These are phyloP conservation scores for Tuber borchii DNA, from an alignment of 495 filamentous ascomycete species.

Conservation along the genomic window DNA sequence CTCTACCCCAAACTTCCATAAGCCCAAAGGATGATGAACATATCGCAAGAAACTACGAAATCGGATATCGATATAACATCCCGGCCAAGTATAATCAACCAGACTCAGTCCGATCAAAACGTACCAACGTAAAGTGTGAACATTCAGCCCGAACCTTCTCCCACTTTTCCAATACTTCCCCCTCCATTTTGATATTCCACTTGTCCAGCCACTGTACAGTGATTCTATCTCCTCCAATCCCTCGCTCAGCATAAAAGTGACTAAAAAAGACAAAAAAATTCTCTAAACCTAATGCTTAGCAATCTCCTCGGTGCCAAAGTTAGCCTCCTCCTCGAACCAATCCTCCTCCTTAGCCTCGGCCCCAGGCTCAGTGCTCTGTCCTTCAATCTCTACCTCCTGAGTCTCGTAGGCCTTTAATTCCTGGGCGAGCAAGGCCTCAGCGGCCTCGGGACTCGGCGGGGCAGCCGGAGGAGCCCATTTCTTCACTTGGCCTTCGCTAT, in stretches of 20 bases:
- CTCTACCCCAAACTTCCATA: neutral
- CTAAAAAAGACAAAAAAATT: neutral
- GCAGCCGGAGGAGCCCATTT: slow-evolving; percentile 72
- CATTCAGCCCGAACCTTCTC: neutral
- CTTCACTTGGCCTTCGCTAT: slow-evolving; percentile 84
- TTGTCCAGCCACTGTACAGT: neutral
- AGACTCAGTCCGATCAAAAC: neutral
- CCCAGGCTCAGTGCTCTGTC: slow-evolving; percentile 55
- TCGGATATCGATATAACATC: neutral
- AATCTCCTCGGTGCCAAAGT: slow-evolving; percentile 43
- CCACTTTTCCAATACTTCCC: neutral
- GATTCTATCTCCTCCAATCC: neutral
- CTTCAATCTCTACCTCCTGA: slow-evolving; percentile 90
- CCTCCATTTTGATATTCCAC: neutral
- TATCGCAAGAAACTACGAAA: neutral
- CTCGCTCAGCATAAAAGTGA: neutral
- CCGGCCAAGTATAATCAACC: neutral
- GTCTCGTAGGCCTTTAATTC: slow-evolving; percentile 88
- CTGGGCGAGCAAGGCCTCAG: slow-evolving; percentile 63
- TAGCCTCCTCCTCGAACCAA: slow-evolving; percentile 72
- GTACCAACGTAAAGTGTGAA: neutral
- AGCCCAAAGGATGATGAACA: neutral
- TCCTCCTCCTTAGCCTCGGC: slow-evolving; percentile 52
- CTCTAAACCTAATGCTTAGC: slow-evolving; percentile 7
- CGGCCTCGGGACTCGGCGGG: slow-evolving; percentile 82